phyloP scores from a whole-genome alignment of 257 asterid species.

The Solanum habrochaites region DNA sequence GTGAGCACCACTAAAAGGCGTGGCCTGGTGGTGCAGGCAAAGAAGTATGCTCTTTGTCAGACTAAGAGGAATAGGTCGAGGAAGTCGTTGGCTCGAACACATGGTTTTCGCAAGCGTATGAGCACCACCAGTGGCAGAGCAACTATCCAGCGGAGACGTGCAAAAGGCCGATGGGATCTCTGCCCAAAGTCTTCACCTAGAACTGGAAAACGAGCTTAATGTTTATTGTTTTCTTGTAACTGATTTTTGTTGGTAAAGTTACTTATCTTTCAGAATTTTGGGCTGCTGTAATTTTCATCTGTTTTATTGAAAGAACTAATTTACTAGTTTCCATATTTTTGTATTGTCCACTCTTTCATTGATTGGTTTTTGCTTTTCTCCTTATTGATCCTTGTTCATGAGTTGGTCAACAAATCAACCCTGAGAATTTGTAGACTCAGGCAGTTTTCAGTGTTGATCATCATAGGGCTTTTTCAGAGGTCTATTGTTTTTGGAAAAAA shows the following conservation, averaged over 20 bases:
- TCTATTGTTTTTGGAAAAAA: neutral
- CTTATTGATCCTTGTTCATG: neutral
- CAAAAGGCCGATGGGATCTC: slow-evolving; percentile 74
- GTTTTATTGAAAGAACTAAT: neutral
- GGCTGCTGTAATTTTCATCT: neutral
- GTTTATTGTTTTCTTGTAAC: neutral
- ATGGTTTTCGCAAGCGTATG: slow-evolving; percentile 92
- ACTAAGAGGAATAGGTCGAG: slow-evolving; percentile 89
- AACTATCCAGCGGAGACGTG: slow-evolving; percentile 62
- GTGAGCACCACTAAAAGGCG: slow-evolving; percentile 23
- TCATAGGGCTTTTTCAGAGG: neutral
- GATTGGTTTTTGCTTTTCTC: neutral
- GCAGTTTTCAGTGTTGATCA: neutral
- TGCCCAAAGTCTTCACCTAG: slow-evolving; percentile 78
- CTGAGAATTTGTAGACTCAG: neutral
- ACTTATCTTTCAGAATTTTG: neutral
- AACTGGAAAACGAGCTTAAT: slow-evolving; percentile 65
- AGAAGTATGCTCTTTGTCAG: slow-evolving; percentile 56
- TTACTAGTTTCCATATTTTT: neutral
- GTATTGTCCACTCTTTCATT: neutral
- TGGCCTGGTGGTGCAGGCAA: slow-evolving; percentile 57
- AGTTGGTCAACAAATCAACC: neutral
- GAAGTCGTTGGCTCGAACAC: slow-evolving; percentile 86
- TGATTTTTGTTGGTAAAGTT: neutral
- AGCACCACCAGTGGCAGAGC: slow-evolving; percentile 85